These are phyloP conservation scores for Tricholoma saponaceum DNA, from an alignment of 768 basidiomycete genomes.

Conservation along the genomic window DNA sequence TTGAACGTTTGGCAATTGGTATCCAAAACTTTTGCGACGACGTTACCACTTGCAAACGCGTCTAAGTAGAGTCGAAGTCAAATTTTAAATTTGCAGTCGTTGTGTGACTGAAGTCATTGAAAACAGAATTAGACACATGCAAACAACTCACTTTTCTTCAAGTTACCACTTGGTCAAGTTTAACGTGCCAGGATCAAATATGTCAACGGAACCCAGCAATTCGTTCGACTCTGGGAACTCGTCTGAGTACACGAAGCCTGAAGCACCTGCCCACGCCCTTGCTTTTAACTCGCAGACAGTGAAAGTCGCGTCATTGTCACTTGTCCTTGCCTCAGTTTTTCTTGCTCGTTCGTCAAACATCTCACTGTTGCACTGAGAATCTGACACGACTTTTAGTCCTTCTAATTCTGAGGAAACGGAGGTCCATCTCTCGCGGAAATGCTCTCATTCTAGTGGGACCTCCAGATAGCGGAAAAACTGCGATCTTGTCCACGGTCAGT, in stretches of 20 bases:
- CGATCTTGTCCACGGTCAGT: slow-evolving; percentile 68
- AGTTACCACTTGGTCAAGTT: no score
- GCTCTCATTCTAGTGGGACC: slow-evolving; percentile 74
- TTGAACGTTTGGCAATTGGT: background rate
- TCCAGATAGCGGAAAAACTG: slow-evolving; percentile 77
- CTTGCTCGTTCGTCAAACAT: slow-evolving; percentile 6
- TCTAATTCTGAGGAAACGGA: slow-evolving; percentile 38
- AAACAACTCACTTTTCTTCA: background rate
- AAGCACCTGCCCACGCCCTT: background rate
- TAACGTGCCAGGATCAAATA: no score
- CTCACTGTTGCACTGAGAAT: background rate
- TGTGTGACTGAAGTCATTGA: background rate
- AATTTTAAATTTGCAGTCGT: background rate
- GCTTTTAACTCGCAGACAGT: background rate
- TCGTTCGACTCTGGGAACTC: background rate
- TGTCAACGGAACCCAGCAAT: background rate
- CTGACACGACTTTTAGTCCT: slow-evolving; percentile 30
- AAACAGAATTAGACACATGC: background rate
- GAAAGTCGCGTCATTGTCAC: slow-evolving; percentile 6
- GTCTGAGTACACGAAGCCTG: background rate
- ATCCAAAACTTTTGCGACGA: background rate
- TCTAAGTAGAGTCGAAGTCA: background rate
- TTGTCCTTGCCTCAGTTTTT: slow-evolving; percentile 8
- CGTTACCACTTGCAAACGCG: no score
- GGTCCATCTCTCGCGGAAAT: slow-evolving; percentile 46